phyloP scores from a whole-genome alignment of 345 rosid species.

The Citrus sinensis region DNA sequence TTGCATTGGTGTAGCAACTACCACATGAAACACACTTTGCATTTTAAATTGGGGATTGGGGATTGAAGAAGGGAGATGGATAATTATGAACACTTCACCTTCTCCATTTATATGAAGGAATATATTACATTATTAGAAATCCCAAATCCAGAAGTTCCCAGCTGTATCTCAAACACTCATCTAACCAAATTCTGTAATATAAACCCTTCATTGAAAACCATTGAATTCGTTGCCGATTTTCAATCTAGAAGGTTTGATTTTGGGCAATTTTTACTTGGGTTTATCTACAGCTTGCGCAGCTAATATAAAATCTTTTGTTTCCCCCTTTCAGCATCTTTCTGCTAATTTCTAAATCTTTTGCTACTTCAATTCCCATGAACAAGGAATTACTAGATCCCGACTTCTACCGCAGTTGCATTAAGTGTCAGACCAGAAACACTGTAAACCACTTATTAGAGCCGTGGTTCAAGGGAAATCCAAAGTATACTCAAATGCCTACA shows the following conservation, averaged over 20 bases:
- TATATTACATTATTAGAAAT: background rate
- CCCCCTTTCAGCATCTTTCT: no score
- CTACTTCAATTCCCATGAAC: no score
- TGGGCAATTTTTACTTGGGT: no score
- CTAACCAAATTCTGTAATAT: background rate
- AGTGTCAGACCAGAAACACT: no score
- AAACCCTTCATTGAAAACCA: background rate
- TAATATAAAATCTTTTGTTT: no score
- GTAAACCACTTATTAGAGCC: no score
- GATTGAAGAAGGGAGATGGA: background rate
- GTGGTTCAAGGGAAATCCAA: no score
- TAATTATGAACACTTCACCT: background rate
- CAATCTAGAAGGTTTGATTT: background rate
- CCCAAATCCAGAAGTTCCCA: background rate
- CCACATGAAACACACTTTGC: background rate
- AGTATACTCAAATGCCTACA: no score
- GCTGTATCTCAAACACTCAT: background rate
- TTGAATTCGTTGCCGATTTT: background rate
- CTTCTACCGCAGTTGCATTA: no score
- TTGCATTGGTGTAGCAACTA: background rate
- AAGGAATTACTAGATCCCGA: no score
- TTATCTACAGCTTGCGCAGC: no score
- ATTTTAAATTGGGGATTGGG: background rate
- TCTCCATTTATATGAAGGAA: background rate
- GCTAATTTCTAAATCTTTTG: no score